Base-by-base conservation (phyloP, 1,284 basidiomycete genomes). In the Lentinula novae-zelandiae region DNA sequence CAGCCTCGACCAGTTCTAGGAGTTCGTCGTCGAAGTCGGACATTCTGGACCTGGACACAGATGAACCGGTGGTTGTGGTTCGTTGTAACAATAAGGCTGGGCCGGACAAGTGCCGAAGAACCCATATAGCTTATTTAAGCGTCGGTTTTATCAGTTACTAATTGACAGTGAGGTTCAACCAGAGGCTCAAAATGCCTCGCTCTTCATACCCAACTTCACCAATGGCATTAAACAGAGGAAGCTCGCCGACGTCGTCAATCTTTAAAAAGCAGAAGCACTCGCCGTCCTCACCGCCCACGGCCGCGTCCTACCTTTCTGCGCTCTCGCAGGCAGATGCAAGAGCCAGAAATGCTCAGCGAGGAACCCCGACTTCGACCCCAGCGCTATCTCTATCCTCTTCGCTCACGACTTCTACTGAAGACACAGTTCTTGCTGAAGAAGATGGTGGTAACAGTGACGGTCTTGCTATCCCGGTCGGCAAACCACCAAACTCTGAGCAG, bases 401-500 rank as follows among this genome's bases (percentile, higher is more conserved):
- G 2, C 70, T 84, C 62, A 88, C 87, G 6, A 75, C 79, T 3
- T 83, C 82, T 9, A 86, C 86, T 0, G 82, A 87, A 64, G 87
- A 89, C 65, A 84, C 81, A 9, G 74, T 85, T 4, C 71, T 86
- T 52, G 74, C 82, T 64, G 87, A 89, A 60, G 66, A 67, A 31
- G 76, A 79, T 40, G 12, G 12, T 5, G 75, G 82, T 66, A 78
- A 78, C 68, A 68, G 71, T 0, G 80, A 86, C 69, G 82, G 81
- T 6, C 80, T 92, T 40, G 69, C 80, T 15, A 76, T 83, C 58
- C 88, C 89, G 27, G 68, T 74, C 55, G 33, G 51, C 9, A 75
- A 76, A 17, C 86, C 90, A 4, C 89, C 90, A 1, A 91, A 85
- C 48, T 92, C 90, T 0, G 85, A 89, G 68, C 86, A 91, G 69